Evolutionary conservation across 1,139 yeast species (phyloP).

Genomic region (Pichia sp.): DNA sequence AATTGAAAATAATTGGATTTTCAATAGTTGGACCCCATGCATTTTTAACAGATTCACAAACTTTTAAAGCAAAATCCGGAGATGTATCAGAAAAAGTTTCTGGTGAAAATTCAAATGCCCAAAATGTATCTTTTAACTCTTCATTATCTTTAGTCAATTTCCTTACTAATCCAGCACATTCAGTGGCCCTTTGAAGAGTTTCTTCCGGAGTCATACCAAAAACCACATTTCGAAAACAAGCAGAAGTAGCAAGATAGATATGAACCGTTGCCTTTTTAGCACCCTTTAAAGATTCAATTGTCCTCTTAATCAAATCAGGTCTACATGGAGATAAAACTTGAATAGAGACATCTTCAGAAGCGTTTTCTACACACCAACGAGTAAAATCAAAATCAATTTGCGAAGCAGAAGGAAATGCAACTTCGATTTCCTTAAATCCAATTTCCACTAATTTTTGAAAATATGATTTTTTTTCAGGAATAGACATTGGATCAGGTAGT

Average conservation of each 20-base stretch:
- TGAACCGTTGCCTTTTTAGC: constrained; percentile 89
- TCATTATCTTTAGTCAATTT: constrained; percentile 88
- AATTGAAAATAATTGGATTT: constrained; percentile 85
- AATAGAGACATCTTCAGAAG: constrained; percentile 86
- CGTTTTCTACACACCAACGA: constrained; percentile 82
- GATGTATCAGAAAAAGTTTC: constrained; percentile 92
- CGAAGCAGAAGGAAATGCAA: constrained; percentile 92
- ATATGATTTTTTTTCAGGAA: constrained; percentile 83
- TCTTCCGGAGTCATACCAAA: constrained; percentile 82
- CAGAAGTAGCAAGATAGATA: constrained; percentile 88
- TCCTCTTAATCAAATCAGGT: constrained; percentile 81
- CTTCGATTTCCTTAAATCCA: constrained; percentile 96
- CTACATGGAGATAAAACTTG: constrained; percentile 92
- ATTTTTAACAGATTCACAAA: constrained; percentile 90
- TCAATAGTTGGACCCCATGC: constrained; percentile 90
- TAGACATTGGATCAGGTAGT: constrained; percentile 94
- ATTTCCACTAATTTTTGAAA: constrained; percentile 79
- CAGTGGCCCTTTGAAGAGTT: constrained; percentile 73
- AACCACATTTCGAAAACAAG: constrained; percentile 84
- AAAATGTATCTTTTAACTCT: constrained; percentile 58
- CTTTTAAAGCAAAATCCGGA: constrained; percentile 72
- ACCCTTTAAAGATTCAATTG: constrained; percentile 82
- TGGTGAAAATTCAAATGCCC: constrained; percentile 93
- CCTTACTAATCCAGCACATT: constrained; percentile 74
- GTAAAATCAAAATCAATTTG: constrained; percentile 96